Evolutionary conservation across 176 grass and related monocot species (phyloP).

Genomic region (Oryza longistaminata): DNA sequence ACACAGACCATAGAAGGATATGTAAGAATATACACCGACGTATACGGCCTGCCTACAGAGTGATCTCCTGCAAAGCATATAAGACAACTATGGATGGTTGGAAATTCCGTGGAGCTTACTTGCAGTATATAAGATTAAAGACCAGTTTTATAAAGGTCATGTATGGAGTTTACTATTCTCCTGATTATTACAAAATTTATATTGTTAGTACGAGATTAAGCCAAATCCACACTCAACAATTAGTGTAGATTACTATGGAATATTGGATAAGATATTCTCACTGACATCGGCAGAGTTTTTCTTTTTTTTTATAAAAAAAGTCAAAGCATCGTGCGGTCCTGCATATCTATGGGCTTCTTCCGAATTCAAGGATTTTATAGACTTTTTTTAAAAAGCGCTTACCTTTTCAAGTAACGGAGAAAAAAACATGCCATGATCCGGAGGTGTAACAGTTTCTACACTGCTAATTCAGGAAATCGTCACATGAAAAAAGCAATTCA

Average conservation of each 20-base stretch:
- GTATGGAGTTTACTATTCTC: background rate
- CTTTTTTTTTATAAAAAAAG: no score
- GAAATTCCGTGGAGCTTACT: constrained; percentile 11
- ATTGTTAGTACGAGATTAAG: background rate
- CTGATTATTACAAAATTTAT: background rate
- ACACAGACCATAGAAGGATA: background rate
- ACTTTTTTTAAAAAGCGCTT: no score
- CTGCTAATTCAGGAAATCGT: background rate
- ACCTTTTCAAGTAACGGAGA: no score
- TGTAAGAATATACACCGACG: background rate
- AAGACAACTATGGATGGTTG: background rate
- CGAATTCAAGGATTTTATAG: no score
- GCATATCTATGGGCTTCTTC: no score
- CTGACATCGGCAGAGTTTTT: no score
- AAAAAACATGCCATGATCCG: background rate
- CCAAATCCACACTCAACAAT: no score
- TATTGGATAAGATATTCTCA: no score
- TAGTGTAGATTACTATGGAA: no score
- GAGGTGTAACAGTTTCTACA: background rate
- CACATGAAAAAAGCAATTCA: background rate
- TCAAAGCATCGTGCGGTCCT: no score
- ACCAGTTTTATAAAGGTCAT: background rate
- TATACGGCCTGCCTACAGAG: background rate
- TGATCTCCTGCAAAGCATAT: background rate
- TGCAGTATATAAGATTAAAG: background rate